These are phyloP conservation scores for Penicillium paradoxum DNA, from an alignment of 495 filamentous ascomycete species.

Conservation along the genomic window DNA sequence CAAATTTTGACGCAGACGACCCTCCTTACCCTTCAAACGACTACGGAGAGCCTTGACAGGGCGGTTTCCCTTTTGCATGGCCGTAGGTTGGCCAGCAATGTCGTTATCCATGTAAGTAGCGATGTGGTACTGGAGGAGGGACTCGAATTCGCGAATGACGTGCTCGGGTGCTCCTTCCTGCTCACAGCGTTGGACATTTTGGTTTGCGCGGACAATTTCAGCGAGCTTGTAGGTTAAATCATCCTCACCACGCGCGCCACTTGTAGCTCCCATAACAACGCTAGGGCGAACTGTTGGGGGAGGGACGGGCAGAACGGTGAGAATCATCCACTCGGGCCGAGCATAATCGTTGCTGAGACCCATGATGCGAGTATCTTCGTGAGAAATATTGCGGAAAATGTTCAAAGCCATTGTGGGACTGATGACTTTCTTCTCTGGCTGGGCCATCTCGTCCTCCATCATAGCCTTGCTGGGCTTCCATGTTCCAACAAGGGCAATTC, in stretches of 20 bases:
- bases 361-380: conserved; percentile 75
- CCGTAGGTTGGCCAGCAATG: conserved; percentile 92
- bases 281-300: conserved; percentile 93
- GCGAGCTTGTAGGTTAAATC: conserved; percentile 98
- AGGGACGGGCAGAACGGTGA: conserved; percentile 91
- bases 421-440: conserved; percentile 79
- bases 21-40: conserved; percentile 97
- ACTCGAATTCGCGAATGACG: conserved; percentile 82
- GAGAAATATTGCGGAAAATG: conserved; percentile 76
- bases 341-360: conserved; percentile 91
- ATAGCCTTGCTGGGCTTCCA: conserved; percentile 70
- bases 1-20: conserved; percentile 92
- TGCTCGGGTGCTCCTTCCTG: conserved; percentile 86
- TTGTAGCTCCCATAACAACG: conserved; percentile 82
- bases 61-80: conserved; percentile 91
- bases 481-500: conserved; percentile 73
- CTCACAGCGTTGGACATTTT: conserved; percentile 83
- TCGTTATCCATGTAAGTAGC: conserved; percentile 99
- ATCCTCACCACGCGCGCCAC: conserved; percentile 89
- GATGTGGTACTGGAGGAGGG: conserved; percentile 93
- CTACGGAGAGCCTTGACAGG: conserved; percentile 95
- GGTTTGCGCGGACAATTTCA: conserved; percentile 96
- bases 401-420: conserved; percentile 78
- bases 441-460: conserved; percentile 59
- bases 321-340: conserved; percentile 95